Evolutionary conservation across 176 grass and related monocot species (phyloP).

Genomic region (Hyparrhenia diplandra): DNA sequence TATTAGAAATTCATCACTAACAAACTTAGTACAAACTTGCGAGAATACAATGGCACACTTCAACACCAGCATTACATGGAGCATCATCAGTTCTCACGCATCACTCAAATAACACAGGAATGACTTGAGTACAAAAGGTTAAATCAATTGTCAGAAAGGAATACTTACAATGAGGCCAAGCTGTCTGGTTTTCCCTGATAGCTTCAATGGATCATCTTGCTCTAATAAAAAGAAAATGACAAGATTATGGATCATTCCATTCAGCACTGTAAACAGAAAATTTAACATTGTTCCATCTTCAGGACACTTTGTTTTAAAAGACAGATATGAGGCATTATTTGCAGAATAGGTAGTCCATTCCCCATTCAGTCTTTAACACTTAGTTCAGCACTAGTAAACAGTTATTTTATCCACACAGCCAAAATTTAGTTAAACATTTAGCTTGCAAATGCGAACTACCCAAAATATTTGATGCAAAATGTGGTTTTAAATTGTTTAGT

Average conservation of each 20-base stretch:
- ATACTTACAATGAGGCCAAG: constrained; percentile 84
- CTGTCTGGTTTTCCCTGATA: constrained; percentile 63
- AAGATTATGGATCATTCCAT: not conserved
- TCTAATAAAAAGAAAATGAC: constrained; percentile 30
- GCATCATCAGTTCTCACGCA: not conserved
- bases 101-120: not conserved
- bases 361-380: not conserved
- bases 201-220: constrained; percentile 77
- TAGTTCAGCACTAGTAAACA: not conserved
- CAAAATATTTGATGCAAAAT: not conserved
- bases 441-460: not conserved
- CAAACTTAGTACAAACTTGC: not conserved
- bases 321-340: not conserved
- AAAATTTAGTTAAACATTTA: not conserved
- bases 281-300: not conserved
- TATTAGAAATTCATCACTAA: not conserved
- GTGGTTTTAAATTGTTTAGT: not conserved
- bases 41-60: not conserved
- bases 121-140: not conserved
- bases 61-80: not conserved
- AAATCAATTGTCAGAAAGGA: not conserved
- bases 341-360: not conserved
- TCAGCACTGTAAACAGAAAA: not conserved
- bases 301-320: not conserved
- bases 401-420: not conserved